phyloP scores from a whole-genome alignment of 2,329 filamentous ascomycete species.

The Sphaerulina vaccinii region DNA sequence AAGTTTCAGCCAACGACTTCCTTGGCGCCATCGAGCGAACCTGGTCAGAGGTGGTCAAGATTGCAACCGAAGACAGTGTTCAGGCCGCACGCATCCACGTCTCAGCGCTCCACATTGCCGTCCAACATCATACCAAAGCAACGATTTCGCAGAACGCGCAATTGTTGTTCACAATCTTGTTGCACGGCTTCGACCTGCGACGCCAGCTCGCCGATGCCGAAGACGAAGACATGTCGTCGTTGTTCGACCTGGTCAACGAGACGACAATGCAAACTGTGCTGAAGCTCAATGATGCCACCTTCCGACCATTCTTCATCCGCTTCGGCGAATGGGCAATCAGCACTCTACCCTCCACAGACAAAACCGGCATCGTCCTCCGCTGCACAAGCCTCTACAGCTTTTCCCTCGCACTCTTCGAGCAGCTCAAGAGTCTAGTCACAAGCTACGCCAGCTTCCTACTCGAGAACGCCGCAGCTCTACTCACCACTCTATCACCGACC shows the following conservation, averaged over 20 bases:
- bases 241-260: slow-evolving; percentile 54
- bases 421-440: slow-evolving; percentile 90
- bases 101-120: slow-evolving; percentile 58
- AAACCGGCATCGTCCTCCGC: slow-evolving; percentile 58
- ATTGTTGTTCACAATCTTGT: slow-evolving; percentile 62
- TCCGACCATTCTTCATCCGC: slow-evolving; percentile 84
- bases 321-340: slow-evolving; percentile 77
- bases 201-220: slow-evolving; percentile 48
- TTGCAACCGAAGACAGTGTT: slow-evolving; percentile 50
- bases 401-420: slow-evolving; percentile 74
- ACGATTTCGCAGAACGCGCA: slow-evolving; percentile 72
- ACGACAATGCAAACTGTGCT: slow-evolving; percentile 86
- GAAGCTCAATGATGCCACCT: slow-evolving; percentile 91
- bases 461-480: slow-evolving; percentile 67
- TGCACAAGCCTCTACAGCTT: slow-evolving; percentile 80
- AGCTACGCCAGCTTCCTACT: slow-evolving; percentile 84
- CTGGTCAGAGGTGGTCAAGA: slow-evolving; percentile 60
- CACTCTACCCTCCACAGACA: slow-evolving; percentile 62
- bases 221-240: slow-evolving; percentile 61
- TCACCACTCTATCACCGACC: slow-evolving; percentile 45
- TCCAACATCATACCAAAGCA: slow-evolving; percentile 76
- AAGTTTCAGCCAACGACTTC: slow-evolving; percentile 73
- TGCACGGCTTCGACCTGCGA: slow-evolving; percentile 64
- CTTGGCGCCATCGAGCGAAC: slow-evolving; percentile 71
- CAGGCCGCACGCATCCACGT: slow-evolving; percentile 41